These are phyloP conservation scores for Prunella vulgaris DNA, from an alignment of 257 asterid genomes.

Conservation along the genomic window DNA sequence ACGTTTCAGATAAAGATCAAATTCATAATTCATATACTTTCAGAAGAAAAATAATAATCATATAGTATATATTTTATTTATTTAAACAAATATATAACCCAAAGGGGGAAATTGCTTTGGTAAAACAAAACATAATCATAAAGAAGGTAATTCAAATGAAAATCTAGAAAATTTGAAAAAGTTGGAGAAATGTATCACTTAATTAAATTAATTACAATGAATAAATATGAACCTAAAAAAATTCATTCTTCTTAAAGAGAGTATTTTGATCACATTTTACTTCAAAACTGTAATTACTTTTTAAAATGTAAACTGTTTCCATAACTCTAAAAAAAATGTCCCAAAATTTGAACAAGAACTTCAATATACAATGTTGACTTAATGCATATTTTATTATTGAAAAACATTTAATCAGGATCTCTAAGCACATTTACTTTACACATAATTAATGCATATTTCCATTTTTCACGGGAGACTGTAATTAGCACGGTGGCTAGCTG, in stretches of 20 bases:
- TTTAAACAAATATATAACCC: too few relatives aligned
- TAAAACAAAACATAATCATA: too few relatives aligned
- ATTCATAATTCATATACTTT: too few relatives aligned
- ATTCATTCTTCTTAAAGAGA: too few relatives aligned
- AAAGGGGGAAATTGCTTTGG: too few relatives aligned
- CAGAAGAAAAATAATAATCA: too few relatives aligned
- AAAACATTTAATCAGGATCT: neutral
- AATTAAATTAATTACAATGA: neutral
- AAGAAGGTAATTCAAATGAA: too few relatives aligned
- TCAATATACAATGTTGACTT: slow-evolving; percentile 22
- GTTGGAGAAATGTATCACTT: neutral
- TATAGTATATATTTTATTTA: too few relatives aligned
- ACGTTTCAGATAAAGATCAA: too few relatives aligned
- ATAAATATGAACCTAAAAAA: neutral
- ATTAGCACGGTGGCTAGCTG: slow-evolving; percentile 4
- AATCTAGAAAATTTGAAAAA: neutral
- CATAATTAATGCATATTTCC: slow-evolving; percentile 16
- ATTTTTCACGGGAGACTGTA: slow-evolving; percentile 22
- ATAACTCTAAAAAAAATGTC: neutral
- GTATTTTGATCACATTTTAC: neutral
- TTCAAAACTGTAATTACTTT: neutral
- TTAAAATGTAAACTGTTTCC: neutral
- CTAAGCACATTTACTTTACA: slow-evolving; percentile 10
- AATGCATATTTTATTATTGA: neutral
- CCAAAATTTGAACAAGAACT: neutral